Evolutionary conservation across 768 basidiomycete species (phyloP), one percentile per base, ranked within the genome.

Genomic region (Pleurotus giganteus): DNA sequence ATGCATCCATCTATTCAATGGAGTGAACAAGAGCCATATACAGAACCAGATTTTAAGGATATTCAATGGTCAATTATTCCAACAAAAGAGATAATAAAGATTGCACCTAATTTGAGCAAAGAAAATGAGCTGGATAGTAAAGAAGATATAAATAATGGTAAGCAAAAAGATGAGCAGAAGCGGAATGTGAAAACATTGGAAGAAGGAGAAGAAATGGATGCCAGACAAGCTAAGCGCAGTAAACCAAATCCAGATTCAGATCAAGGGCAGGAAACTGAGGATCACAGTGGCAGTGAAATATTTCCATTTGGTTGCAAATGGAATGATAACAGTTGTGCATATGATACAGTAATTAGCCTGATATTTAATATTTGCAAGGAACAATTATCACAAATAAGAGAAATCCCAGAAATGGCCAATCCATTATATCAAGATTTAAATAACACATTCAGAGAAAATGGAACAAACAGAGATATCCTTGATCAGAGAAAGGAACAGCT

Each of bases 251-350:
- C n/a, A n/a, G n/a, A n/a, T n/a, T n/a, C n/a, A n/a, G n/a, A n/a
- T n/a, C n/a, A n/a, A n/a, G n/a, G n/a, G n/a, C n/a, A n/a, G n/a
- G n/a, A n/a, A n/a, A n/a, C n/a, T n/a, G n/a, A n/a, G n/a, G n/a
- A n/a, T n/a, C n/a, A n/a, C n/a, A n/a, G n/a, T n/a, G n/a, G n/a
- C n/a, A n/a, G n/a, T n/a, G n/a, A n/a, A n/a, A n/a, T n/a, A n/a
- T n/a, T 31, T 11, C 46, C 46, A 9, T 5, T 28, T 31, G 46
- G 46, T 4, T 47, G 46, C 21, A n/a, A 15, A 29, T 47, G 46
- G 46, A 31, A 31, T 47, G 26, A 31, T n/a, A 47, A 47, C 23
- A 47, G 46, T 17, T 47, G 46, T 31, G 46, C 46, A 28, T 47
- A 47, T 47, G 46, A 47, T 27, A 31, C 24, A 17, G 12, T 28